These are phyloP conservation scores for Trichocomaceae sp. DNA, from an alignment of 2,329 filamentous ascomycete species.

Conservation along the genomic window DNA sequence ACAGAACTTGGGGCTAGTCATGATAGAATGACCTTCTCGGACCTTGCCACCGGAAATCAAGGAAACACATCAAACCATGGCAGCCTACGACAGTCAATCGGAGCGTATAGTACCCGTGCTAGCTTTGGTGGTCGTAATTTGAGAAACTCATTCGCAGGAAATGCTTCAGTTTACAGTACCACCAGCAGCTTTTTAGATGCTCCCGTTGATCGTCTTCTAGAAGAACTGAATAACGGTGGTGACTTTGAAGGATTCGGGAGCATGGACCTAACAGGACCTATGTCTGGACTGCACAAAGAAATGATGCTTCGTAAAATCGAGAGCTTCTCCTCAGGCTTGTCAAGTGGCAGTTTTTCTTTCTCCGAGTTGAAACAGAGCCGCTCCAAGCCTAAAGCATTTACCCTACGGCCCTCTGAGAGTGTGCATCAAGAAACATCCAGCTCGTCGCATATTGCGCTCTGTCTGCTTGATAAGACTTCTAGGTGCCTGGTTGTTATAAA, in stretches of 20 bases:
- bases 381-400: slow-evolving; percentile 50
- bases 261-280: slow-evolving; percentile 66
- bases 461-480: slow-evolving; percentile 63
- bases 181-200: slow-evolving; percentile 61
- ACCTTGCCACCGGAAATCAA: slow-evolving; percentile 51
- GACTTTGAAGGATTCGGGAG: slow-evolving; percentile 63
- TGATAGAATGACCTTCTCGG: slow-evolving; percentile 71
- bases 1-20: slow-evolving; percentile 81
- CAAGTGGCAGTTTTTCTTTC: slow-evolving; percentile 25
- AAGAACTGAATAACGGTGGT: slow-evolving; percentile 57
- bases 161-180: slow-evolving; percentile 40
- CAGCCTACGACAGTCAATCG: slow-evolving; percentile 64
- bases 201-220: slow-evolving; percentile 62
- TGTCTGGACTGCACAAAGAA: slow-evolving; percentile 65
- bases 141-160: slow-evolving; percentile 50
- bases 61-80: slow-evolving; percentile 31
- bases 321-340: slow-evolving; percentile 54
- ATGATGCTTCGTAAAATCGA: slow-evolving; percentile 66
- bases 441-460: slow-evolving; percentile 42
- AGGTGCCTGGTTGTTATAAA: slow-evolving; percentile 62
- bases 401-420: slow-evolving; percentile 47
- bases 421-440: slow-evolving; percentile 26
- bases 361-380: slow-evolving; percentile 19
- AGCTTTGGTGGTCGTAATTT: slow-evolving; percentile 51
- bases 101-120: slow-evolving; percentile 56